Evolutionary conservation across 306 rosid species (phyloP), one percentile per base, ranked within the genome.

Genomic region (Prunus campanulata): DNA sequence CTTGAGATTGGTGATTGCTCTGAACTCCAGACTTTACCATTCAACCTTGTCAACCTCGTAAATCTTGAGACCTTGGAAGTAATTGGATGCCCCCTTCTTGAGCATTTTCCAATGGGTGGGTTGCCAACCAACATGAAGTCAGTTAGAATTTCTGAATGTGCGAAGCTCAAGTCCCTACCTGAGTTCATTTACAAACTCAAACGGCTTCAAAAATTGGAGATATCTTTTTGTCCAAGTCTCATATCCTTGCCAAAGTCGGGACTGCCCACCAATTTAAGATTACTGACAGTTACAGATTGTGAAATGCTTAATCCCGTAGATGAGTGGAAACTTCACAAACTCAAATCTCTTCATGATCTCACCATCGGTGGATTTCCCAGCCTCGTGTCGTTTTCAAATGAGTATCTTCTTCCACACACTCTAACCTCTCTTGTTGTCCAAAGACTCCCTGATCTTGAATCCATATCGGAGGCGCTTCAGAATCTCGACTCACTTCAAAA

Each of bases 181-280:
- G 19, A 71, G 42, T 71, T 71, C 1, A 16, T 71, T 30, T 32
- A 18, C 61, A 52, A 71, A 52, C 75, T 71, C 19, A 30, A 5
- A 19, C 62, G 6, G 27, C 80, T 80, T 15, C 50, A 77, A 65
- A 70, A 47, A 15, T 11, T 84, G 49, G 39, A 48, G 56, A 74
- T 80, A 49, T 60, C 71, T 74, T 46, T 29, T 56, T 80, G 84
- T 35, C 44, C 75, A 10, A 76, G 72, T 56, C 83, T 81, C 24
- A 51, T 16, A 59, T 78, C 78, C 22, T n/a, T 74, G 42, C 76
- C 59, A 55, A 74, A 80, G 51, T 66, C 30, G 8, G 84, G 80
- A 6, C 46, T 70, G 44, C 85, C 83, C 4, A 4, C 67, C 54
- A 78, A 80, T 44, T 2, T 73, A 24, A 25, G 39, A 13, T 46